Conservation (phyloP, 306 rosid genomes). For the Sphenostylis stenocarpa region DNA sequence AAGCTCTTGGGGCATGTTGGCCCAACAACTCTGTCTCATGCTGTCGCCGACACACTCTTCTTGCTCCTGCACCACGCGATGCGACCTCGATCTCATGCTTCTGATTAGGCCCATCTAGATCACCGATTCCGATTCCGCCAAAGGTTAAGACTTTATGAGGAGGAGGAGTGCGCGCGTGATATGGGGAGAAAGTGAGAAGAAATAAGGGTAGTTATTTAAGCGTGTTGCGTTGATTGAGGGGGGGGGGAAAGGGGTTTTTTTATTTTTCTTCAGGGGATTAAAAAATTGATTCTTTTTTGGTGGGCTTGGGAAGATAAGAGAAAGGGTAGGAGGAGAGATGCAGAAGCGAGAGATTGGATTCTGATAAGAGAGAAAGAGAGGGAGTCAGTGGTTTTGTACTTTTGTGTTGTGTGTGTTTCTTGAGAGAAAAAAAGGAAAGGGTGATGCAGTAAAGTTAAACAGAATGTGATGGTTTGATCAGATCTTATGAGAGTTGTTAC, state of each 20-base stretch:
- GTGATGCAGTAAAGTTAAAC: not conserved
- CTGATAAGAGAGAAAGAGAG: not conserved
- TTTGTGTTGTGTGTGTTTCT: not conserved
- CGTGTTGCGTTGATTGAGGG: slow-evolving; percentile 33
- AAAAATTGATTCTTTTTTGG: slow-evolving; percentile 1
- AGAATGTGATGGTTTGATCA: not conserved
- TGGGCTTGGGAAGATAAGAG: not conserved
- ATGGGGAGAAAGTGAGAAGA: not conserved
- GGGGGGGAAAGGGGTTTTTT: not conserved
- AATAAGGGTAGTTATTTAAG: not conserved
- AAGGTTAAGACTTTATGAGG: not conserved
- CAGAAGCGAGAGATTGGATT: slow-evolving; percentile 11
- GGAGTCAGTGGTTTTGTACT: not conserved
- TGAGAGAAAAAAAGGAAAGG: not conserved
- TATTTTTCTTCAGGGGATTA: not conserved
- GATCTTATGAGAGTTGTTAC: not conserved
- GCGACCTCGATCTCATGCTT: slow-evolving; percentile 78
- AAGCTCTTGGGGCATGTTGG: slow-evolving; percentile 92
- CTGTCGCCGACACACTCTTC: slow-evolving; percentile 33
- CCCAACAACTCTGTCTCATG: slow-evolving; percentile 78
- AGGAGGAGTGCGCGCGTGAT: not conserved
- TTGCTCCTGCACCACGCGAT: slow-evolving; percentile 59
- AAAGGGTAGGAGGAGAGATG: not conserved
- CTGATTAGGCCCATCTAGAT: slow-evolving; percentile 50
- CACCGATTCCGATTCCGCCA: not conserved